These are phyloP conservation scores for Blastobotrys indianensis DNA, from an alignment of 1,139 yeast species.

Conservation along the genomic window DNA sequence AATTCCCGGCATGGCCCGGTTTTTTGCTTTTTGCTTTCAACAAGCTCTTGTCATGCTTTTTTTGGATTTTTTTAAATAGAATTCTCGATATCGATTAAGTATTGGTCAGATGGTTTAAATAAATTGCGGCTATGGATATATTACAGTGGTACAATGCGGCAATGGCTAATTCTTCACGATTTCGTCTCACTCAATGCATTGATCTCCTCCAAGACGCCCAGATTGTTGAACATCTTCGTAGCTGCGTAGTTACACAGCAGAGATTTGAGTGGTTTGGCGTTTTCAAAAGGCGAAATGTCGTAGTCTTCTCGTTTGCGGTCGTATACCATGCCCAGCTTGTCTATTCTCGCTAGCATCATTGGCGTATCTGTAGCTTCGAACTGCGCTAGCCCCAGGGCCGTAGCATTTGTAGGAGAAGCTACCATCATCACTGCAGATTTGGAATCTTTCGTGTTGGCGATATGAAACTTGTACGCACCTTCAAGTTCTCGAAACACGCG, in stretches of 20 bases:
- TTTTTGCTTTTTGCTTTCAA: too few relatives aligned
- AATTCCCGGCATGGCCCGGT: constrained; percentile 7
- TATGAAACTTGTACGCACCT: constrained; percentile 44
- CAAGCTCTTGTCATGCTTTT: too few relatives aligned
- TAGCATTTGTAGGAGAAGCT: constrained; percentile 56
- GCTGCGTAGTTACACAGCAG: constrained; percentile 4
- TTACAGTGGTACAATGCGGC: too few relatives aligned
- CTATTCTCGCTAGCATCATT: constrained; percentile 29
- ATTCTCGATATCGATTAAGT: too few relatives aligned
- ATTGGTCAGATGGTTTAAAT: too few relatives aligned
- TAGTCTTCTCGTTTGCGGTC: constrained; percentile 7
- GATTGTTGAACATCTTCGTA: too few relatives aligned
- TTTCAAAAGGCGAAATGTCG: constrained; percentile 5
- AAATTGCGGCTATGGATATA: too few relatives aligned
- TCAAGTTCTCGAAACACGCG: constrained; percentile 51
- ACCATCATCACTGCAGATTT: constrained; percentile 37
- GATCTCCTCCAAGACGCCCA: too few relatives aligned
- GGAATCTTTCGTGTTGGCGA: constrained; percentile 26
- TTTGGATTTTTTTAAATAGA: too few relatives aligned
- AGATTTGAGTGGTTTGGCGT: constrained; percentile 12
- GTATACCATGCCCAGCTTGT: constrained; percentile 13
- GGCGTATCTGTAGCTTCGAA: constrained; percentile 53
- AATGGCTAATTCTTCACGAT: too few relatives aligned
- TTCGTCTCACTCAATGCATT: too few relatives aligned
- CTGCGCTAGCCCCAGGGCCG: constrained; percentile 53